Base-by-base conservation (phyloP, 345 rosid species). In the Microthlaspi erraticum region DNA sequence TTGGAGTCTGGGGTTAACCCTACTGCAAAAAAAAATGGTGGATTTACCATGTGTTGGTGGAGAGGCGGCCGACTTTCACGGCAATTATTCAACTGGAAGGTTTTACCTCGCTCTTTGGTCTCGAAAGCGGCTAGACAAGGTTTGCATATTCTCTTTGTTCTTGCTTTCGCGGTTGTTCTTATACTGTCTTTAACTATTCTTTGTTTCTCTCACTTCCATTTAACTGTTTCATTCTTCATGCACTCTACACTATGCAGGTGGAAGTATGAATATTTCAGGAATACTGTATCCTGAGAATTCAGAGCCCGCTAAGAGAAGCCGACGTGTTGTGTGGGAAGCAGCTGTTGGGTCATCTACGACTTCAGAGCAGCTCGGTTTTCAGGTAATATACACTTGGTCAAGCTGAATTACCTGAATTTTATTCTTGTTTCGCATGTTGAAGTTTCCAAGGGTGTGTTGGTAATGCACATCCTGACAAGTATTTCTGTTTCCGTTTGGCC, bases 101-200 rank as follows among this genome's bases (percentile, higher is more conserved):
- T 60, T 46, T 78, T 91, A 71, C 97, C 97, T 70, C 66, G 26
- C 51, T 72, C 85, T 65, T 74, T 94, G 76, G 83, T 72, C 50
- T 83, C 87, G 43, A 94, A 85, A 83, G 96, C 96, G 74, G 96
- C 99, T 58, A 83, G 93, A 84, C 87, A 89, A 86, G 99, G 99
- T 94, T 75, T 69, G 62, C 43, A 73, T 64, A 39, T 78, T 65
- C 76, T 76, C 78, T 64, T 43, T 36, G 59, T 46, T 64, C 38
- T 70, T 64, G 37, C 26, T 70, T 63, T 38, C 26, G 4, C 44
- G 37, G 41, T 65, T 63, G 53, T 50, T 63, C 41, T 42, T 55
- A 45, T 42, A 43, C 18, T 32, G 17, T 54, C 44, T 48, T 68
- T 20, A 59, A 56, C 34, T 26, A 43, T 68, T 54, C 13, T 29